A percentile compares a stretch with the other conserved stretches of the same genome.
phyloP scores from a whole-genome alignment of 148 eudicot genomes.

The Pouteria glomerata region DNA sequence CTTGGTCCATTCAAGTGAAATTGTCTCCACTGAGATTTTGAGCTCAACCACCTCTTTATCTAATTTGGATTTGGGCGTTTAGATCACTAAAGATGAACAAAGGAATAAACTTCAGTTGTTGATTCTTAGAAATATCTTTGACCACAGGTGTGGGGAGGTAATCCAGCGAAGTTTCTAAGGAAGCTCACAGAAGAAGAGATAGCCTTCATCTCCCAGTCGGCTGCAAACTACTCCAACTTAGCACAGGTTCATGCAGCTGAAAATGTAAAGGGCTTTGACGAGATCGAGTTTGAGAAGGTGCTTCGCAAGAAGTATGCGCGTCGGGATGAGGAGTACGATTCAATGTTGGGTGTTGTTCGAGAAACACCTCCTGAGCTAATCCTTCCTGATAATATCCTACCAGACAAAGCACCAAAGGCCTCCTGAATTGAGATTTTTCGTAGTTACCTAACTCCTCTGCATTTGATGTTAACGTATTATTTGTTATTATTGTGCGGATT shows the following conservation, averaged over 20 bases:
- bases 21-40: constrained; percentile 1
- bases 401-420: constrained; percentile 42
- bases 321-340: constrained; percentile 51
- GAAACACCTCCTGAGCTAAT: constrained; percentile 55
- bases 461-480: neutral
- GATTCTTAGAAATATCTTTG: neutral
- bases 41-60: neutral
- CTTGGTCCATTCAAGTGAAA: neutral
- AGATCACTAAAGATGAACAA: neutral
- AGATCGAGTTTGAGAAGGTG: constrained; percentile 58
- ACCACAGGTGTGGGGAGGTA: constrained; percentile 53
- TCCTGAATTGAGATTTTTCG: constrained; percentile 17
- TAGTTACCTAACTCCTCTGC: neutral
- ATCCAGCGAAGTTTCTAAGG: constrained; percentile 68
- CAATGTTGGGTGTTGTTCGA: constrained; percentile 53
- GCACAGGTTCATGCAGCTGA: constrained; percentile 58
- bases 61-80: neutral
- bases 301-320: constrained; percentile 56
- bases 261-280: constrained; percentile 53
- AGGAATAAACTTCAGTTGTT: neutral
- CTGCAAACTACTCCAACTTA: constrained; percentile 46
- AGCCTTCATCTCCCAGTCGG: constrained; percentile 51
- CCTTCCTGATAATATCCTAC: constrained; percentile 45
- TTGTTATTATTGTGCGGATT: neutral
- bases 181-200: constrained; percentile 60